Evolutionary conservation across 306 rosid species (phyloP), one percentile per base, ranked within the genome.

Genomic region (Trichosanthes cucumerina): DNA sequence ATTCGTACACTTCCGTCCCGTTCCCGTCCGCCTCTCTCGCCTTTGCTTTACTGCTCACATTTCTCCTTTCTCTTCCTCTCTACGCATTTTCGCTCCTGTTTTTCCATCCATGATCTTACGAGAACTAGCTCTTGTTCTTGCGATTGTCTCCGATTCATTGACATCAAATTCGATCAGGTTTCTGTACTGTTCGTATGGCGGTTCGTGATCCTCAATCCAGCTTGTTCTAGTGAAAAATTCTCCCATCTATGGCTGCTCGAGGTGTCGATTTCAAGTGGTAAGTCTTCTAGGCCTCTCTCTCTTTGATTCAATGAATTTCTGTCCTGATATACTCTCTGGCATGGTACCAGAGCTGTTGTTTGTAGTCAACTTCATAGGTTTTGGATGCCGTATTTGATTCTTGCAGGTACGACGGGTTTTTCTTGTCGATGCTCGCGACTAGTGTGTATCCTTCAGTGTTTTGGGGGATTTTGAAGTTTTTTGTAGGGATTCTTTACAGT

Each of bases 361-460:
- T 19, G 38, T 26, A 24, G 23, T 24, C 21, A 26, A 31, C 39
- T 46, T 47, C 12, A 69, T 69, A 72, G 57, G 12, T 47, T 46
- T 47, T 44, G 14, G 5, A 15, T 47, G 2, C 23, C 15, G 60
- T 74, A 50, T 50, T 74, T 52, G 26, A 65, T 78, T 68, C 64
- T 78, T 82, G 58, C 88, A 94, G 98, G 98, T 96, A 90, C 49
- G 99, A 96, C 81, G 99, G 97, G 6, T 96, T 92, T 81, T 96
- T 96, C 92, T 82, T 96, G 91, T 91, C 97, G 77, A 96, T 96
- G 98, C 96, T 96, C 81, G 99, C 99, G 76, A 92, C 98, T 24
- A 96, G 99, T 43, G 91, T 92, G 98, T 94, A 94, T 94, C 98
- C 97, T 90, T 89, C 23, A 50, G 28, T 31, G 44, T 74, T 74